Percentiles rank a stretch among this genome's conserved stretches.
Evolutionary conservation across 768 basidiomycete genomes (phyloP).

Genomic region (Boletus rubropictus): DNA sequence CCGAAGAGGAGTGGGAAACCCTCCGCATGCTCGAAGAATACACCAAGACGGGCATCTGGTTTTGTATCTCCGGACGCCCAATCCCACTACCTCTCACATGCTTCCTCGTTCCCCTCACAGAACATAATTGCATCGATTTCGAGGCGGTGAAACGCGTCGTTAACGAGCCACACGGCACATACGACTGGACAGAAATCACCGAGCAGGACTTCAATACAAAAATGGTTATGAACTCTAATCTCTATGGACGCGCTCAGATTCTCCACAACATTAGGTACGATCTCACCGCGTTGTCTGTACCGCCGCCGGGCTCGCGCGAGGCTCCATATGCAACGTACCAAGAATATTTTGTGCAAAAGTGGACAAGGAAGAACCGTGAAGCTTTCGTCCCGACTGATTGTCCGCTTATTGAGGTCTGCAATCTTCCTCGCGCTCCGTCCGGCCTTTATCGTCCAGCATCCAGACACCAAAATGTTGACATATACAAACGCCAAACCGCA

Average conservation of each 20-base stretch:
- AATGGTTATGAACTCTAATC: conserved; percentile 50
- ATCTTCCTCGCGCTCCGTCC: conserved; percentile 38
- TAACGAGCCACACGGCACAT: conserved; percentile 42
- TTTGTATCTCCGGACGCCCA: conserved; percentile 55
- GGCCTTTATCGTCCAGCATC: conserved; percentile 35
- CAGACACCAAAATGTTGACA: conserved; percentile 25
- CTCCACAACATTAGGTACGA: conserved; percentile 59
- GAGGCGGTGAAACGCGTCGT: conserved; percentile 47
- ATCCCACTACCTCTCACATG: conserved; percentile 47
- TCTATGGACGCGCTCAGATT: conserved; percentile 50
- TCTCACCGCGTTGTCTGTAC: conserved; percentile 57
- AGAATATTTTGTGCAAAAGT: conserved; percentile 54
- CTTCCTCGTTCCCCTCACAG: conserved; percentile 62
- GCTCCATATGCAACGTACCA: conserved; percentile 44
- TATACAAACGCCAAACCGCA: conserved; percentile 19
- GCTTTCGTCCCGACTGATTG: conserved; percentile 49
- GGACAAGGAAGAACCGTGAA: conserved; percentile 42
- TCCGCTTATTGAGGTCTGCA: conserved; percentile 53
- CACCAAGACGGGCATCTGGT: conserved; percentile 57
- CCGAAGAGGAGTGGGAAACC: conserved; percentile 41
- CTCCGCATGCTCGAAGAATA: conserved; percentile 57
- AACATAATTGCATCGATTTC: conserved; percentile 50
- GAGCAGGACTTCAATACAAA: conserved; percentile 45
- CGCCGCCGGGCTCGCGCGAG: conserved; percentile 48
- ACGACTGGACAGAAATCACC: conserved; percentile 51